These are phyloP conservation scores for Erysimum cheiri DNA, from an alignment of 441 rosid species.

Conservation along the genomic window DNA sequence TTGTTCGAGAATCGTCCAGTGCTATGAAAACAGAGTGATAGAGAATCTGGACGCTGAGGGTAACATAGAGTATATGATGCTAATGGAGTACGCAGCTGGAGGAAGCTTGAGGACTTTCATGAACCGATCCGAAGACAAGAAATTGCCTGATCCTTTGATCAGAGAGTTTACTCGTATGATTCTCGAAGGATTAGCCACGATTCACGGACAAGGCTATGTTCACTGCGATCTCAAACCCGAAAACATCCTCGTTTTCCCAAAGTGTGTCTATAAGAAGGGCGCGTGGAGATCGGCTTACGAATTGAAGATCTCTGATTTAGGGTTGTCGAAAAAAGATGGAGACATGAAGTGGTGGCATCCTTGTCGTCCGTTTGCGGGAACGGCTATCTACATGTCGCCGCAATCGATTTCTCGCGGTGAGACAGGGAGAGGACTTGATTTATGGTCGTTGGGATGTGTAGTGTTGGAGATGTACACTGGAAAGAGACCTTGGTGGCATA, in stretches of 20 bases:
- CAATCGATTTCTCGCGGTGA: slow-evolving; percentile 9
- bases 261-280: not conserved
- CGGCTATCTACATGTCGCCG: slow-evolving; percentile 27
- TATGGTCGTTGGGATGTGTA: slow-evolving; percentile 38
- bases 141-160: slow-evolving; percentile 15
- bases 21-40: not conserved
- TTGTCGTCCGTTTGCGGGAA: not conserved
- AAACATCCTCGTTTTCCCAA: slow-evolving; percentile 37
- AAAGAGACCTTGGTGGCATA: slow-evolving; percentile 25
- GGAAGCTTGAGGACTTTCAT: slow-evolving; percentile 28
- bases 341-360: slow-evolving; percentile 19
- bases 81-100: slow-evolving; percentile 34
- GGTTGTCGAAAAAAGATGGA: slow-evolving; percentile 20
- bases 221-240: slow-evolving; percentile 37
- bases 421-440: slow-evolving; percentile 20
- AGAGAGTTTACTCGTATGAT: slow-evolving; percentile 30
- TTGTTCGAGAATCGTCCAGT: slow-evolving; percentile 27
- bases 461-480: slow-evolving; percentile 42
- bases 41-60: slow-evolving; percentile 6
- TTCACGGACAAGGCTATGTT: slow-evolving; percentile 32
- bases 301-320: slow-evolving; percentile 30
- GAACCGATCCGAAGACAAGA: not conserved
- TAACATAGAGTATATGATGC: slow-evolving; percentile 2
- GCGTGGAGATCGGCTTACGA: not conserved
- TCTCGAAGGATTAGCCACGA: slow-evolving; percentile 30